Base-by-base conservation (phyloP, 2,329 filamentous ascomycete genomes). In the Colletotrichum sp. region DNA sequence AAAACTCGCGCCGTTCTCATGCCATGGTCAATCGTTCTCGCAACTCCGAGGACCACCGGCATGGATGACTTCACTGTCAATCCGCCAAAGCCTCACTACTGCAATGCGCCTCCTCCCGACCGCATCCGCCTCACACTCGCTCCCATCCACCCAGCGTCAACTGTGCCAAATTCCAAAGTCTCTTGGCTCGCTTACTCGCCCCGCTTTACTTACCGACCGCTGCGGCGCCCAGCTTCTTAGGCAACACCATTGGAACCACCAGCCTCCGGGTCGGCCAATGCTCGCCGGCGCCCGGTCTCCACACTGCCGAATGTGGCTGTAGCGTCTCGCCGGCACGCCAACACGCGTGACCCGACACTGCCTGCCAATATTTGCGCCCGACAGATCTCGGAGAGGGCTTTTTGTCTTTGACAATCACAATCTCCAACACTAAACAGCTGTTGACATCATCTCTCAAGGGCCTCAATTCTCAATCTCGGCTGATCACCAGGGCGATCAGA, bases 251-350 rank as follows among this genome's bases (percentile, higher is more conserved):
- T 63, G 59, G 18, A 9, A 55, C 34, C 30, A 44, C 28, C 59
- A 74, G 49, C 44, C 74, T 69, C 70, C 70, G 74, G 59, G 44
- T 74, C 71, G 57, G 74, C 74, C 64, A 76, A 74, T 74, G 64
- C 30, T 15, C 59, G 65, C 65, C 74, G 70, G 18, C 12, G 30
- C 24, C 57, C 30, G 52, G 64, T 36, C 16, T 44, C 71, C 70
- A 74, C 65, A 26, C 36, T 52, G 30, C 65, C 71, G 74, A 49
- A 64, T 21, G 32, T 73, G 73, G 69, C 28, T 39, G 36, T 66
- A 74, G 74, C 70, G 74, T 65, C 65, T 62, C 49, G 13, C 59
- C 71, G 65, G 71, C 70, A 69, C 49, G 16, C 59, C 65, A 60
- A 65, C 70, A 69, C 74, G 57, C 70, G 64, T 76, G 74, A 74